Base-by-base conservation (phyloP, 1,139 yeast genomes). In the Wickerhamiella pararugosa region DNA sequence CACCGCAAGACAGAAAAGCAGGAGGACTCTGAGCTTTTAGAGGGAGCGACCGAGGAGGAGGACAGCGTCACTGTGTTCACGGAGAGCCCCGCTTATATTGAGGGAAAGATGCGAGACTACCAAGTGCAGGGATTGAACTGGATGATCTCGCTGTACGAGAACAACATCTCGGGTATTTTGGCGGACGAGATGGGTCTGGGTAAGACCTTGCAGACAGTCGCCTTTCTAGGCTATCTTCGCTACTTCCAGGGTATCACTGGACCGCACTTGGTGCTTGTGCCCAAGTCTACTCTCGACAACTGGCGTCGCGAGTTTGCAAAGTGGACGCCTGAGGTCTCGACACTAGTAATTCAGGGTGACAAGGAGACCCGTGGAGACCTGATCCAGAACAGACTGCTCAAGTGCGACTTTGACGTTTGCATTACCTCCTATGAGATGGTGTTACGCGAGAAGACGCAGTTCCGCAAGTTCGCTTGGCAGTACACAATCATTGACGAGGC, bases 141-240 rank as follows among this genome's bases (percentile, higher is more conserved):
- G 97, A 65, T 87, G 54, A 75, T 86, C 25, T 74, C 86, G 1
- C 64, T 87, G 44, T 79, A 80, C 56, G 92, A 82, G 52, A 84
- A 87, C 62, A 76, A 79, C 53, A 70, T 87, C 44, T 77, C 92
- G 1, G 97, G 97, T 39, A 87, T 90, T 40, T 69, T 90, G 46
- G 98, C 98, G 7, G 98, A 90, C 62, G 98, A 90, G 61, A 90
- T 90, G 98, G 98, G 98, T 1, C 70, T 90, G 45, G 98, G 98
- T 47, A 90, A 90, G 59, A 90, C 98, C 1, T 67, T 90, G 47
- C 98, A 90, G 60, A 84, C 96, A 0, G 84, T 90, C 47, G 76
- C 97, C 5, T 87, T 90, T 53, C 64, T 90, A 44, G 98, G 95
- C 0, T 86, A 82, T 59, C 64, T 90, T 46, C 70, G 97, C 50